A percentile compares a stretch with the other conserved stretches of the same genome.
phyloP scores from a whole-genome alignment of 2,329 filamentous ascomycete species.

The Cadophora sp. region DNA sequence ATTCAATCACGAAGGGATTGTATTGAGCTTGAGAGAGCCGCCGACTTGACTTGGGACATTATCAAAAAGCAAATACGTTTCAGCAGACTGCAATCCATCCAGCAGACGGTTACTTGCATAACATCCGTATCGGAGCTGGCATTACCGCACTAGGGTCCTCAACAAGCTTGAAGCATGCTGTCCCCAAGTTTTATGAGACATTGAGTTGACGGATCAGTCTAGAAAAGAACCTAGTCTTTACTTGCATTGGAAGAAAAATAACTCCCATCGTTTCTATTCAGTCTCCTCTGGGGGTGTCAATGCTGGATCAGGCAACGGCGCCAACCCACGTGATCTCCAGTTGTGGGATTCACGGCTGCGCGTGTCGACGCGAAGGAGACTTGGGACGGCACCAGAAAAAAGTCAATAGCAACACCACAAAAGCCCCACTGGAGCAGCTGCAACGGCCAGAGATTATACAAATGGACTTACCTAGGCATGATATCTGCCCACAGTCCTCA shows the following conservation, averaged over 20 bases:
- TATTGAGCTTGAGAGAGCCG: not conserved
- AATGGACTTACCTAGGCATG: slow-evolving; percentile 36
- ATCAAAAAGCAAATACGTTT: not conserved
- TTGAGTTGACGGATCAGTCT: not conserved
- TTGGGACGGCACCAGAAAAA: not conserved
- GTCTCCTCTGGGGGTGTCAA: not conserved
- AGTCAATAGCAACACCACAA: slow-evolving; percentile 24
- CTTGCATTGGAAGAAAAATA: not conserved
- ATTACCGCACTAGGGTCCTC: not conserved
- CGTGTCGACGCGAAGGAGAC: slow-evolving; percentile 19
- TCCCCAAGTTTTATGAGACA: not conserved
- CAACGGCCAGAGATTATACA: slow-evolving; percentile 27
- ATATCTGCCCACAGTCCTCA: slow-evolving; percentile 37
- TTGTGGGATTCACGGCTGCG: not conserved
- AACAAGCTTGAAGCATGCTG: not conserved
- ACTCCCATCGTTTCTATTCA: not conserved
- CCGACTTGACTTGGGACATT: not conserved
- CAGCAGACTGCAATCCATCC: not conserved
- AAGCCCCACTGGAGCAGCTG: slow-evolving; percentile 1
- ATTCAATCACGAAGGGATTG: not conserved
- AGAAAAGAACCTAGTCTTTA: not conserved
- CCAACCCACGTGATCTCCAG: not conserved
- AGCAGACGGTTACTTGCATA: not conserved
- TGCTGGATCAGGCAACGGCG: not conserved
- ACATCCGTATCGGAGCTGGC: not conserved